Conservation (phyloP, 148 eudicot species). For the Simmondsia chinensis region DNA sequence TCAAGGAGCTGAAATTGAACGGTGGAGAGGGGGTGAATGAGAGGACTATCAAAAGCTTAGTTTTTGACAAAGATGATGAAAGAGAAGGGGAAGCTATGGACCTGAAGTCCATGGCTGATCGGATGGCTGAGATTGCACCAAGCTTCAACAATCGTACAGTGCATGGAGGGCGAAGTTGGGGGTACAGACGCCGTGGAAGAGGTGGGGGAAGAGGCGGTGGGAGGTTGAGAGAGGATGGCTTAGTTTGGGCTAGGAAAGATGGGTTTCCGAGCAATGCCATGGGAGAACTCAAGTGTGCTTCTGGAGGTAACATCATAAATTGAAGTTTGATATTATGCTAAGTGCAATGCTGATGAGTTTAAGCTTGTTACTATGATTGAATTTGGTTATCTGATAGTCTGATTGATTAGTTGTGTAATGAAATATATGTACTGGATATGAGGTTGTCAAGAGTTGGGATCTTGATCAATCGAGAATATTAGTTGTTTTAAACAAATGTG, state of each 20-base stretch:
- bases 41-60: not conserved
- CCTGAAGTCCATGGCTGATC: not conserved
- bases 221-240: slow-evolving; percentile 6
- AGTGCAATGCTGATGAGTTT: no score
- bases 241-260: slow-evolving; percentile 26
- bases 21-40: not conserved
- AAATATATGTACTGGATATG: no score
- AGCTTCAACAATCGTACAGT: slow-evolving; percentile 5
- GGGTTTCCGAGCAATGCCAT: slow-evolving; percentile 5
- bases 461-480: no score
- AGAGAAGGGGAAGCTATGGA: not conserved
- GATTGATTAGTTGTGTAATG: no score
- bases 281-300: slow-evolving; percentile 1
- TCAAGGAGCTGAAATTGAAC: not conserved
- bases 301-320: not conserved
- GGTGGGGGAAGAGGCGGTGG: not conserved
- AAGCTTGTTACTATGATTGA: no score
- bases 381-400: no score
- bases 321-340: no score
- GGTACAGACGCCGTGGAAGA: not conserved
- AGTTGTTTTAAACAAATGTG: no score
- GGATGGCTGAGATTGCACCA: not conserved
- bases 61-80: not conserved
- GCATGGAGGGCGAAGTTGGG: slow-evolving; percentile 1
- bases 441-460: no score